Percentiles rank a stretch among this genome's conserved stretches.
phyloP scores from a whole-genome alignment of 352 stramenopile species.

The Pythium folliculosum region DNA sequence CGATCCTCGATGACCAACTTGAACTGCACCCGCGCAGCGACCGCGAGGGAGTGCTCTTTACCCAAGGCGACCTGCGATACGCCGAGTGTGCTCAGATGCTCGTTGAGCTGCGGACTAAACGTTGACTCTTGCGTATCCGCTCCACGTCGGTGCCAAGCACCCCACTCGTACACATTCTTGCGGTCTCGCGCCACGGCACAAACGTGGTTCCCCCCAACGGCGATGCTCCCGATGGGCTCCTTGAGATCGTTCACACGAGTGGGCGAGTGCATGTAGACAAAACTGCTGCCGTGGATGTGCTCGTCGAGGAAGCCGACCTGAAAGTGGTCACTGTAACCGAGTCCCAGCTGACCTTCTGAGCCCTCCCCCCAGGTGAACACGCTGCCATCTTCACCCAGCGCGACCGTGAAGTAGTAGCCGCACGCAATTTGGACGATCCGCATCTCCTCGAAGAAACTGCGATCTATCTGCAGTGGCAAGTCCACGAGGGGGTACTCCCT shows the following conservation, averaged over 20 bases:
- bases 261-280: slow-evolving; percentile 72
- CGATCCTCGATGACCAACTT: slow-evolving; percentile 35
- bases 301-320: slow-evolving; percentile 68
- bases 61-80: slow-evolving; percentile 53
- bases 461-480: slow-evolving; percentile 67
- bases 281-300: slow-evolving; percentile 71
- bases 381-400: slow-evolving; percentile 67
- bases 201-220: slow-evolving; percentile 69
- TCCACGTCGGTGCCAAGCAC: slow-evolving; percentile 55
- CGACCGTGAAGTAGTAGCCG: slow-evolving; percentile 73
- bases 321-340: slow-evolving; percentile 67
- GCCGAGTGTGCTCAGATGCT: slow-evolving; percentile 43
- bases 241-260: slow-evolving; percentile 59
- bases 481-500: slow-evolving; percentile 68
- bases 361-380: slow-evolving; percentile 78
- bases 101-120: slow-evolving; percentile 52
- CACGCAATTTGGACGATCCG: slow-evolving; percentile 67
- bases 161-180: slow-evolving; percentile 67
- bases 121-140: slow-evolving; percentile 52
- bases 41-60: slow-evolving; percentile 66
- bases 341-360: slow-evolving; percentile 68
- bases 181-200: slow-evolving; percentile 56
- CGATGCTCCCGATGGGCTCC: slow-evolving; percentile 52
- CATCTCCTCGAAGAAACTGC: slow-evolving; percentile 77
- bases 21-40: slow-evolving; percentile 48